These are phyloP conservation scores for Alternaria alternata DNA, from an alignment of 2,329 filamentous ascomycete species.

Conservation along the genomic window DNA sequence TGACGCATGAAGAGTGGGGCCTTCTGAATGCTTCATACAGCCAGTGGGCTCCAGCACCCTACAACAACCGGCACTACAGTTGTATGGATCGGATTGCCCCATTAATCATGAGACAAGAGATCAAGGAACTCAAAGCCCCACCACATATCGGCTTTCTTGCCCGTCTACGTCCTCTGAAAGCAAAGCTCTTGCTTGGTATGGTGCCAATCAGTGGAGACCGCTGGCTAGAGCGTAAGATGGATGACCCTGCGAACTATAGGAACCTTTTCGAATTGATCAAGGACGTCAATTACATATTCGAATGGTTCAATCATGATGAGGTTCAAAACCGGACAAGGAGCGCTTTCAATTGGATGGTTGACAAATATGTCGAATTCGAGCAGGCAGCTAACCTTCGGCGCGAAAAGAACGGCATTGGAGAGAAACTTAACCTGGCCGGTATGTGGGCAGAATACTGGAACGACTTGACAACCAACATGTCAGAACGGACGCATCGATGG, in stretches of 20 bases:
- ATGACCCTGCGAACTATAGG: slow-evolving; percentile 27
- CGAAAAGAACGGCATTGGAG: slow-evolving; percentile 13
- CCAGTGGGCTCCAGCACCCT: slow-evolving; percentile 13
- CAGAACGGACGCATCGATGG: slow-evolving; percentile 25
- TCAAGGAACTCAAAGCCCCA: not conserved
- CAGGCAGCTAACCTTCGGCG: slow-evolving; percentile 23
- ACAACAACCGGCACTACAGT: not conserved
- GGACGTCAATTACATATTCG: slow-evolving; percentile 24
- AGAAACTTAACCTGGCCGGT: slow-evolving; percentile 24
- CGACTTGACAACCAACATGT: slow-evolving; percentile 16
- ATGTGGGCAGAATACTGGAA: slow-evolving; percentile 32
- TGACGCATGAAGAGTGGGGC: slow-evolving; percentile 18
- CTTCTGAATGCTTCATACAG: slow-evolving; percentile 10
- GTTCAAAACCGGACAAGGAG: slow-evolving; percentile 5
- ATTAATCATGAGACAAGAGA: not conserved
- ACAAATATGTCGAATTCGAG: slow-evolving; percentile 23
- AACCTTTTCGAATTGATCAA: slow-evolving; percentile 25
- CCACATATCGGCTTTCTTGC: slow-evolving; percentile 10
- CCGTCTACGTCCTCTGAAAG: slow-evolving; percentile 19
- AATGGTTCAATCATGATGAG: slow-evolving; percentile 15
- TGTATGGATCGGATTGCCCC: not conserved
- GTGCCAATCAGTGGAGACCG: slow-evolving; percentile 26
- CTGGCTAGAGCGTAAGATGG: slow-evolving; percentile 28
- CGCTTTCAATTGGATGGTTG: slow-evolving; percentile 20
- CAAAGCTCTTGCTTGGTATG: slow-evolving; percentile 27